These are phyloP conservation scores for Jamesozyma piceae DNA, from an alignment of 805 yeast genomes.

Conservation along the genomic window DNA sequence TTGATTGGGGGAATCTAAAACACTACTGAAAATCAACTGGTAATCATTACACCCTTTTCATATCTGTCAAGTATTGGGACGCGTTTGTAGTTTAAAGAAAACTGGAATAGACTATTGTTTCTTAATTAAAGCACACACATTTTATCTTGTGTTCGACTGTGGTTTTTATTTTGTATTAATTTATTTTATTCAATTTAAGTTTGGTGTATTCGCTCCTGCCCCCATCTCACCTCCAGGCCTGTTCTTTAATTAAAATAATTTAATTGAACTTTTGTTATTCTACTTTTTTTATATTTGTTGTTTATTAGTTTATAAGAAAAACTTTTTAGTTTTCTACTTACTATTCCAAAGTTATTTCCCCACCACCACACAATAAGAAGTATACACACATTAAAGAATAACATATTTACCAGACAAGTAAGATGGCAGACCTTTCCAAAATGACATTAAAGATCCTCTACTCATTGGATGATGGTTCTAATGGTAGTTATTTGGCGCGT, in stretches of 20 bases:
- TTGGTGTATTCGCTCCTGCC: neutral
- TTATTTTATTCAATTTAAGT: too few species aligned
- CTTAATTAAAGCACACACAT: neutral
- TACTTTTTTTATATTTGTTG: neutral
- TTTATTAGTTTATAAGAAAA: neutral
- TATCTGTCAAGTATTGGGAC: neutral
- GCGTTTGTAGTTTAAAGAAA: neutral
- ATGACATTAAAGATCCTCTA: conserved; percentile 30
- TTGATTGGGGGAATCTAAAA: neutral
- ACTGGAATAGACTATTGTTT: neutral
- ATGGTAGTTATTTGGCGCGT: conserved; percentile 25
- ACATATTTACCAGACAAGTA: neutral
- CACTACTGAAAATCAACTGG: neutral
- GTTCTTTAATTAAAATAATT: too few species aligned
- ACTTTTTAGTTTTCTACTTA: neutral
- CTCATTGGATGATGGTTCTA: conserved; percentile 23
- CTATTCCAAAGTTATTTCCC: too few species aligned
- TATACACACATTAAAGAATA: too few species aligned
- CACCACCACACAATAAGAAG: too few species aligned
- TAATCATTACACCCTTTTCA: neutral
- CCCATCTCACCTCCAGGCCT: neutral
- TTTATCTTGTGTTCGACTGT: neutral
- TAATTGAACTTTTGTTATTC: neutral
- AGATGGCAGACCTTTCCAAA: conserved; percentile 15
- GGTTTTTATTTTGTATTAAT: too few species aligned